Base-by-base conservation (phyloP, 768 basidiomycete species). In the Lentinus brumalis region DNA sequence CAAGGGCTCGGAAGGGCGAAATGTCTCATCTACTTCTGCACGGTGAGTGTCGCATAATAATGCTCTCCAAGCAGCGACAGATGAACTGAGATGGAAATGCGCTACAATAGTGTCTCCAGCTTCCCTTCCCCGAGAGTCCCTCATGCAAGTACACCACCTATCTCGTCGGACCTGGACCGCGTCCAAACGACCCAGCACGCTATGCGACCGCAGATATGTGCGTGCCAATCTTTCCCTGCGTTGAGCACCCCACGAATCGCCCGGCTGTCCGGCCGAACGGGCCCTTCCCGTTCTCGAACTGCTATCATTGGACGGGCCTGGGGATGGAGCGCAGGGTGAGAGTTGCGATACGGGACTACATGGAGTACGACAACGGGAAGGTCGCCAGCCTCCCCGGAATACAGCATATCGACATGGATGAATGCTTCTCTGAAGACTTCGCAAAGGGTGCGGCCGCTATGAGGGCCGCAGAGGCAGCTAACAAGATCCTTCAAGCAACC, bases 281-380 rank as follows among this genome's bases (percentile, higher is more conserved):
- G 6, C 18, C 50, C 3, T 61, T 56, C 35, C 54, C 60, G 9
- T 61, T 45, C 41, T 15, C 11, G 18, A 61, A 56, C 49, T 61
- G 60, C 32, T 61, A 50, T 31, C 60, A 61, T 42, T 61, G 60
- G 60, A 12, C 35, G 4, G 59, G 45, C 1, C 40, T 8, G 9
- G n/a, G 41, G 7, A 35, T 50, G 46, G 21, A 32, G 16, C 16
- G 41, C 46, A 39, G 32, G 3, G 38, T 56, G 11, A 53, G 54
- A 3, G 6, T 61, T 3, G 41, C 18, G 10, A 12, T 30, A 11
- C n/a, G 32, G 16, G 45, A 52, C 5, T 45, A 49, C 10, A 15
- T 26, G 4, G 46, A 49, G 52, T 59, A 30, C 29, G 52, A 52
- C 41, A 45, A 53, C 7, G 40, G 14, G 9, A 29, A 29, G n/a